Base-by-base conservation (phyloP, 2,329 filamentous ascomycete genomes). In the Fusarium siculi region DNA sequence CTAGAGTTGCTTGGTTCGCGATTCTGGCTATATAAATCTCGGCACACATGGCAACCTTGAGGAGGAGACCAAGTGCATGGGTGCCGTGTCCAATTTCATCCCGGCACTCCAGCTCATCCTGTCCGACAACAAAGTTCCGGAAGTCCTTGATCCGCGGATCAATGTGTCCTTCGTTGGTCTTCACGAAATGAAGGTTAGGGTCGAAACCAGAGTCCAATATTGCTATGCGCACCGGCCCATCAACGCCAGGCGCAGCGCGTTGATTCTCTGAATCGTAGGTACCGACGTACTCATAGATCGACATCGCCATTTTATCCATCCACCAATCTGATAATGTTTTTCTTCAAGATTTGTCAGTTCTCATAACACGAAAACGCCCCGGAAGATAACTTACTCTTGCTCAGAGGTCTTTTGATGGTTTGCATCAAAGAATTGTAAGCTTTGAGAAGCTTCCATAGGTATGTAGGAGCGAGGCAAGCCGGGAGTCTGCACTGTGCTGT, bases 71-170 rank as follows among this genome's bases (percentile, higher is more conserved):
- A 7, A 60, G 37, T 9, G 46, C 57, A n/a, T 60, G 57, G 19
- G 57, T 53, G 12, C 57, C 57, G 9, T 60, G 57, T n/a, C 57
- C 57, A 9, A 60, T 60, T 14, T 53, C 57, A 19, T 60, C 46
- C 23, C 5, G 57, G 18, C n/a, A 3, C 12, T 43, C 36, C 2
- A n/a, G n/a, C 4, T 28, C 18, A 14, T 60, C n/a, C 32, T 25
- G 4, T 18, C 46, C 57, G 12, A 16, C 6, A 42, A 60, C 40
- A 21, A 60, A 60, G 7, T 39, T 60, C 21, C 14, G n/a, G 2
- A 9, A 47, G 21, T 21, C 57, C 36, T 53, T 60, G 15, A 60
- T 11, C n/a, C 37, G 18, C 12, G 57, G 57, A 12, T 52, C 44
- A 15, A 42, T 2, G 28, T 14, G 5, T 39, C 10, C 23, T 52